A percentile compares a stretch with the other conserved stretches of the same genome.
Conservation (phyloP, 1,284 basidiomycete genomes). For the Microbotryum saponariae region DNA sequence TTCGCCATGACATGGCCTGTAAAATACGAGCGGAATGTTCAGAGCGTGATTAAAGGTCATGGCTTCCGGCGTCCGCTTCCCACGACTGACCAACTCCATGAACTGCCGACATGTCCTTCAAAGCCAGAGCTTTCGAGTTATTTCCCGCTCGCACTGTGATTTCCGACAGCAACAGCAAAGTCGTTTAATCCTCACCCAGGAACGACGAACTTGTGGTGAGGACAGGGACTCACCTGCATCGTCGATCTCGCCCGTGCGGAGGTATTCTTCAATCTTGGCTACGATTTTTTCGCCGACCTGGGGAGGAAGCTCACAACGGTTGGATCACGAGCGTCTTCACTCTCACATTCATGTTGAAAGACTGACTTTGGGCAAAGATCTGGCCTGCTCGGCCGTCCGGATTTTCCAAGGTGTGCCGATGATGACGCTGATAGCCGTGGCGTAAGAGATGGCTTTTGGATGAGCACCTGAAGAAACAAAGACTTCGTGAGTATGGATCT, state of each 20-base stretch:
- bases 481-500: not conserved
- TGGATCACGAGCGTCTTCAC: not conserved
- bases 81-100: slow-evolving; percentile 62
- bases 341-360: too few relatives aligned
- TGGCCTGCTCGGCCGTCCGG: slow-evolving; percentile 22
- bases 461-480: slow-evolving; percentile 1
- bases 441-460: slow-evolving; percentile 23
- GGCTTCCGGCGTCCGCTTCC: too few relatives aligned
- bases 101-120: slow-evolving; percentile 55
- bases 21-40: not conserved
- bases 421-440: slow-evolving; percentile 25
- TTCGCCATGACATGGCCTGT: slow-evolving; percentile 12
- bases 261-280: slow-evolving; percentile 55
- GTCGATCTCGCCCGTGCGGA: slow-evolving; percentile 50
- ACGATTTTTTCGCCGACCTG: slow-evolving; percentile 30
- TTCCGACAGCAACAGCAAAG: not conserved
- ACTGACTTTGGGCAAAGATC: slow-evolving; percentile 14
- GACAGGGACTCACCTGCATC: slow-evolving; percentile 45
- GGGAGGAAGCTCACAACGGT: not conserved
- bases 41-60: too few relatives aligned
- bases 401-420: slow-evolving; percentile 31
- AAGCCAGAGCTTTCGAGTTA: slow-evolving; percentile 48
- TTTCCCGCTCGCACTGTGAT: slow-evolving; percentile 10
- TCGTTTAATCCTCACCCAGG: not conserved
- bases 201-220: too few relatives aligned